Evolutionary conservation across 257 asterid genomes (phyloP).

Genomic region (Capsicum pubescens): DNA sequence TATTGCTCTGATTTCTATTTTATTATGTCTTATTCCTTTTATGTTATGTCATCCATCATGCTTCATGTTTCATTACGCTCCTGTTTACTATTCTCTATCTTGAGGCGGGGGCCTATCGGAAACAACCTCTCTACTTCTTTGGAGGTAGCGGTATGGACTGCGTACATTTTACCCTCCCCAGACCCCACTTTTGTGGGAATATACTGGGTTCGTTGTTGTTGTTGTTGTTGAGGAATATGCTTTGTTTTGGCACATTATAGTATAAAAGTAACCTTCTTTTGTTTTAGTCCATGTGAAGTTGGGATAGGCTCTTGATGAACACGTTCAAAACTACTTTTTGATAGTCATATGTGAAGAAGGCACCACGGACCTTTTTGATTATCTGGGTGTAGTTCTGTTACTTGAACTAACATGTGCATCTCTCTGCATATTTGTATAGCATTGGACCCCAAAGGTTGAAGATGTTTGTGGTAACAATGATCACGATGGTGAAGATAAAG

Average conservation of each 20-base stretch:
- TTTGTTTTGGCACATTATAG: neutral
- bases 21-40: no score
- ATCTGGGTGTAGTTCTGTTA: neutral
- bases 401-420: conserved; percentile 22
- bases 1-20: no score
- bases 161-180: no score
- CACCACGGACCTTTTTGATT: neutral
- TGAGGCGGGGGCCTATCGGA: no score
- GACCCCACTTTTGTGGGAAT: no score
- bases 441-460: conserved; percentile 62
- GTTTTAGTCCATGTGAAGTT: neutral
- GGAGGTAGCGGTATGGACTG: no score
- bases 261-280: neutral
- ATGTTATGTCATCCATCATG: no score
- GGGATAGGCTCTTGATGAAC: neutral
- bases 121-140: no score
- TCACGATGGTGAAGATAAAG: conserved; percentile 43
- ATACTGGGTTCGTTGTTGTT: no score
- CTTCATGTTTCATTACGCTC: no score
- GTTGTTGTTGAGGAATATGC: neutral
- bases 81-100: no score
- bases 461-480: conserved; percentile 31
- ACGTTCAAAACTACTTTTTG: neutral
- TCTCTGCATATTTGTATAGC: conserved; percentile 46
- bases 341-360: neutral